phyloP scores from a whole-genome alignment of 108 stramenopile species.

The Chaetoceros tenuissimus region DNA sequence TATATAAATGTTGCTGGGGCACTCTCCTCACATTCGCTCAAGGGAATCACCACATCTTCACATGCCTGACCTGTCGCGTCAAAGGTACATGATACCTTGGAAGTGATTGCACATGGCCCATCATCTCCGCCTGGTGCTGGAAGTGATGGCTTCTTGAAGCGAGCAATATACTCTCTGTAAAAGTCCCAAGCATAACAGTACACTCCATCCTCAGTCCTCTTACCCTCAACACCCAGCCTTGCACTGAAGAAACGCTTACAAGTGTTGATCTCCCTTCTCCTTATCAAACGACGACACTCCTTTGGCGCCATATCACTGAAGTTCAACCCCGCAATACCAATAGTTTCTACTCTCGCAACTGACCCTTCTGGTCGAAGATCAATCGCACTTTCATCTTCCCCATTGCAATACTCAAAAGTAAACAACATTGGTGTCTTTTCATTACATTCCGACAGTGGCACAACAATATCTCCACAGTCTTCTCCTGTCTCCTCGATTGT shows the following conservation, averaged over 20 bases:
- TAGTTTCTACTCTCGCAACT: neutral
- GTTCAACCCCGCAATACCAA: neutral
- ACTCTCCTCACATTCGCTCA: neutral
- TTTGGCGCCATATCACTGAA: neutral
- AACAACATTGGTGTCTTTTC: neutral
- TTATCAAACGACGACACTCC: neutral
- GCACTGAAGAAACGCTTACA: neutral
- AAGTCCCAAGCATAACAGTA: neutral
- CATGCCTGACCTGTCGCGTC: neutral
- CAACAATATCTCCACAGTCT: neutral
- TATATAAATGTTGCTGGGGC: neutral
- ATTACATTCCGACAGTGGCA: neutral
- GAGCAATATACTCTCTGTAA: neutral
- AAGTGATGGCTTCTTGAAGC: neutral
- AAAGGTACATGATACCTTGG: neutral
- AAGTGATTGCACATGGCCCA: neutral
- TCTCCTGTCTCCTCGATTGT: neutral
- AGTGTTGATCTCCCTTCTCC: neutral
- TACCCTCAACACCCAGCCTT: neutral
- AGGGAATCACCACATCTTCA: neutral
- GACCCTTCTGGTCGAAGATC: neutral
- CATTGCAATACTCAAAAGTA: neutral
- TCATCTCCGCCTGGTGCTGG: neutral
- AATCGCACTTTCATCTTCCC: neutral
- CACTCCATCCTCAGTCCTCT: neutral